Base-by-base conservation (phyloP, 257 asterid genomes). In the Dorcoceras hygrometricum region DNA sequence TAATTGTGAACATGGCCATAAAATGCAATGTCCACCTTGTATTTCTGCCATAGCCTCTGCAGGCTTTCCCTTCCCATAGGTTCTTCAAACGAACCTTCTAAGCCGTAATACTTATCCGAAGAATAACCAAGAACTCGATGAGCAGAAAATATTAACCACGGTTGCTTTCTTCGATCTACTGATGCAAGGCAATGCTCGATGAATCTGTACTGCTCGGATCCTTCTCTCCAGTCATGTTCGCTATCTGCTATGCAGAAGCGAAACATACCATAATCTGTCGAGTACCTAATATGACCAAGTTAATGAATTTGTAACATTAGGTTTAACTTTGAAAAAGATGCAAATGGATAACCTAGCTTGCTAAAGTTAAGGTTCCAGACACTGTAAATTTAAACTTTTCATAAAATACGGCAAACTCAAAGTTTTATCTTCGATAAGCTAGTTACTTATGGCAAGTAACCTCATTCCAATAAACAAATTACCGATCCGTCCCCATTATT, bases 201-300 rank as follows among this genome's bases (percentile, higher is more conserved):
- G 71, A 83, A 83, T 53, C 11, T 74, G 79, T 80, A 80, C 72
- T 83, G 84, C 78, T 83, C 86, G 0, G 86, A 59, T 61, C 88
- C 88, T 78, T 83, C 86, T 63, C 88, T 74, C 88, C 88, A 83
- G 73, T 83, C 88, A 36, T 78, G 88, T 74, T 80, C 86, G 16
- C 76, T 83, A 60, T 83, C 86, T 23, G 84, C 88, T 72, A 83
- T 76, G 82, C 89, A 86, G 86, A 86, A 86, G 62, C 56, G 87
- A 39, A 87, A 87, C 95, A 87, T 78, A 8, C 95, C 95, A 71
- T 82, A 84, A 72, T 87, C 90, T 22, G 90, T 78, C 16, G 90
- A 82, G 76, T 87, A 87, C 95, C 95, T 87, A 78, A 75, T 55
- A 55, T 39, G 23, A 64, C 12, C 28, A 19, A 19, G 58, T 65